Evolutionary conservation across 306 rosid species (phyloP), one percentile per base, ranked within the genome.

Genomic region (Cajanus cajan): DNA sequence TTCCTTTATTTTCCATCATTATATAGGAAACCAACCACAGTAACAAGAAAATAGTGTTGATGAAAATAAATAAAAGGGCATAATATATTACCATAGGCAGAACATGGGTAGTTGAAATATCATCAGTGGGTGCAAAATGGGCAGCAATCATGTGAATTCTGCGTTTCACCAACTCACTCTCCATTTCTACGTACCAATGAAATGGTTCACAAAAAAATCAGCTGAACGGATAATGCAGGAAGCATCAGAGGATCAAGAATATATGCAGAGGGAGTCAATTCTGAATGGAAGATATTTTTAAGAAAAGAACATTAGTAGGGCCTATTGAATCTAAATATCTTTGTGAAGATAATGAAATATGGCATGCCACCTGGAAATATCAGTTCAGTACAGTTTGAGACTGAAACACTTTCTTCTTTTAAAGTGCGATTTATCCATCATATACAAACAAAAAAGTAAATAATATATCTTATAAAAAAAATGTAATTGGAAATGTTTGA

Each of bases 101-200:
- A 79, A 90, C 50, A 54, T 82, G 87, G 59, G 82, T 47, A 11
- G 87, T n/a, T 39, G 93, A 85, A 68, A 87, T 73, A 44, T 92
- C 97, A 61, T 86, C 92, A 24, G 7, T 69, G 12, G 89, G 82
- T 31, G 85, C 71, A 71, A 92, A 84, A 86, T 92, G 97, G 0
- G 93, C 82, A 7, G 95, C 78, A 13, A 92, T 80, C 68, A 54
- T 67, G 83, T 82, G 82, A 87, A 92, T 76, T 80, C 97, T 90
- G 47, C 97, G 95, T 18, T 84, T 87, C 50, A 85, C 93, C 31
- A 79, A 83, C 34, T 92, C 89, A 64, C 39, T 73, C 86, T 87
- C 95, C 97, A 92, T 92, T 47, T 74, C 63, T 41, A 11, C 31
- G 31, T 28, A 1, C 2, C 4, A 19, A 37, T 59, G 5, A 15